These are phyloP conservation scores for Nothopassalora personata DNA, from an alignment of 2,329 filamentous ascomycete species.

Conservation along the genomic window DNA sequence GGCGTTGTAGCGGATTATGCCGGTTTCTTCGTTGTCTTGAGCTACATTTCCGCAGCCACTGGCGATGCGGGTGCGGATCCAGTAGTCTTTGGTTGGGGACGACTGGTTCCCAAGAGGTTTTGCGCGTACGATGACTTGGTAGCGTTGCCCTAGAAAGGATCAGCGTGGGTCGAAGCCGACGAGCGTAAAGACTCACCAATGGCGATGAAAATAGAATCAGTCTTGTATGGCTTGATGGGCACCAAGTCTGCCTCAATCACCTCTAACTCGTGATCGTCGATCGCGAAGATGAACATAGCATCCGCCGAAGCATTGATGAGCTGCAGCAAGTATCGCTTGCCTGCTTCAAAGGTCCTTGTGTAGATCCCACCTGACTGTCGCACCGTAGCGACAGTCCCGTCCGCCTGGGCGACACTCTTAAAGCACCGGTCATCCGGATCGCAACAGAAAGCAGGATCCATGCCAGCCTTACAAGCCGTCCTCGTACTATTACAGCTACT, in stretches of 20 bases:
- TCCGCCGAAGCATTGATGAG: constrained; percentile 40
- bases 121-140: constrained; percentile 31
- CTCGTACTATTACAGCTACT: constrained; percentile 5
- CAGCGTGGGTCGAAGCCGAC: neutral
- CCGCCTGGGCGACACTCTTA: constrained; percentile 31
- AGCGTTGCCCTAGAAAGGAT: constrained; percentile 27
- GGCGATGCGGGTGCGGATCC: constrained; percentile 25
- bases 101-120: constrained; percentile 12
- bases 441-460: constrained; percentile 14
- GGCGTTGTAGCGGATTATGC: constrained; percentile 24
- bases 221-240: constrained; percentile 39
- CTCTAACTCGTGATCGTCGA: constrained; percentile 40
- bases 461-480: neutral
- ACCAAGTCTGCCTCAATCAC: constrained; percentile 43
- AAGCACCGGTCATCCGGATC: constrained; percentile 13
- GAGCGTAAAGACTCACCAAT: constrained; percentile 16
- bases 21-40: constrained; percentile 24
- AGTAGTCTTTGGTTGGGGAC: constrained; percentile 21
- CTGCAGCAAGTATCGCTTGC: constrained; percentile 42
- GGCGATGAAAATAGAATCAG: constrained; percentile 32
- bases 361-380: constrained; percentile 7
- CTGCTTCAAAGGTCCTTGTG: constrained; percentile 17
- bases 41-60: constrained; percentile 28
- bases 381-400: constrained; percentile 29
- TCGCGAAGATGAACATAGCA: constrained; percentile 34